Evolutionary conservation across 768 basidiomycete genomes (phyloP), one percentile per base, ranked within the genome.

Genomic region (Tylopilus intermedius): DNA sequence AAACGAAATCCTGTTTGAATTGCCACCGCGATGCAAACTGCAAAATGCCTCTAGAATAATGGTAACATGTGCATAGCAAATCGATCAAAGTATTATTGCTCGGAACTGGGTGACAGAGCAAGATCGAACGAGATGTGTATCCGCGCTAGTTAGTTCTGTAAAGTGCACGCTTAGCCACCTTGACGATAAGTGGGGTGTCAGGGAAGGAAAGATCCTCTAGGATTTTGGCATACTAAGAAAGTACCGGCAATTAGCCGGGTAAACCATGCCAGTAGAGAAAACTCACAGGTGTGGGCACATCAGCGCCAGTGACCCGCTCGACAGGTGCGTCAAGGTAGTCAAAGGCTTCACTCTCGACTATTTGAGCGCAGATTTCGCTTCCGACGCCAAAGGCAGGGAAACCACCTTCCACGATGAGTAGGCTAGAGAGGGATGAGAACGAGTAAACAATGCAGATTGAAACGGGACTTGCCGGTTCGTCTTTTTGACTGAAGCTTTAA

Each of bases 311-410:
- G 58, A 99, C 78, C 57, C 96, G 87, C 79, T 99, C 96, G 50
- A 97, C 91, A 13, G 96, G 94, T 18, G 95, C 94, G 74, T 99
- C 96, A 33, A 99, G 86, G 76, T 92, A 97, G 74, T 98, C 94
- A 67, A 95, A 99, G 3, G 94, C 95, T 64, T 96, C 92, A 62
- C 90, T 91, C 79, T 99, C 96, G 50, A 95, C 79, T 62, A 98
- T 92, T 72, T 98, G 94, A 13, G 96, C 96, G 61, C 90, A 91
- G 64, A 99, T 95, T 74, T 99, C 96, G 62, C 93, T 94, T 59
- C 96, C 96, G 50, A 99, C 95, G 75, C 96, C 93, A 71, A 97
- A 98, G 46, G 82, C 86, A 37, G 96, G 96, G 92, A 96, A 99
- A 37, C 96, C 96, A 71, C 95, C 95, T 73, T 99, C 96, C 47